Evolutionary conservation across 768 basidiomycete genomes (phyloP).

Genomic region (Pulveroboletus frians): DNA sequence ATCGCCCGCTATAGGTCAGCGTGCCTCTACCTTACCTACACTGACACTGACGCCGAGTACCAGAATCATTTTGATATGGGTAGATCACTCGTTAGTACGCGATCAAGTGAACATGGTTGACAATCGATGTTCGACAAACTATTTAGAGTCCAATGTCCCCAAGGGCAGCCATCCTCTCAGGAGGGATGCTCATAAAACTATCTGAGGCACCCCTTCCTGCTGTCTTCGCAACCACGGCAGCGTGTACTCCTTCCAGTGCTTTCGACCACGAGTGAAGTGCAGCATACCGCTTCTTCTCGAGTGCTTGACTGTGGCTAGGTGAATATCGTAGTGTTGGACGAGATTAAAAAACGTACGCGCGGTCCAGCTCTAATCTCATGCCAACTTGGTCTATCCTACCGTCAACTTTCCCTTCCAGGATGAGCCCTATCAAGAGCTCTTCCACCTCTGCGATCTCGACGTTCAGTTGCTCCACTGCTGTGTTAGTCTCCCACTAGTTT

Average conservation of each 20-base stretch:
- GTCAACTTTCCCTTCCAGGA: slow-evolving; percentile 95
- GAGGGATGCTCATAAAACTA: slow-evolving; percentile 32
- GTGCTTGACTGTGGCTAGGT: slow-evolving; percentile 59
- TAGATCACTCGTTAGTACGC: slow-evolving; percentile 1
- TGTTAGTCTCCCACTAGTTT: neutral
- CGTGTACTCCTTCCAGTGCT: slow-evolving; percentile 72
- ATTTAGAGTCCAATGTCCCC: slow-evolving; percentile 25
- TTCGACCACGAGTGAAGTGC: slow-evolving; percentile 81
- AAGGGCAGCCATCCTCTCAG: slow-evolving; percentile 30
- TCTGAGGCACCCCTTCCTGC: slow-evolving; percentile 33
- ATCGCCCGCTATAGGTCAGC: slow-evolving; percentile 39
- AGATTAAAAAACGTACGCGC: slow-evolving; percentile 48
- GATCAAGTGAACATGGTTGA: neutral
- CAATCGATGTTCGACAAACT: slow-evolving; percentile 7
- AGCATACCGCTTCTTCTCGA: slow-evolving; percentile 82
- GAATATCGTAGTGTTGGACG: neutral
- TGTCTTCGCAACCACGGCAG: slow-evolving; percentile 71
- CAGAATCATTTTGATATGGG: neutral
- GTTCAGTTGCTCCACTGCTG: slow-evolving; percentile 74
- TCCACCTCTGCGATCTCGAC: slow-evolving; percentile 91
- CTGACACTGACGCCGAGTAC: neutral
- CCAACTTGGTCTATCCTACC: slow-evolving; percentile 96
- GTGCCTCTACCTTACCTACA: neutral
- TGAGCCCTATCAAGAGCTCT: slow-evolving; percentile 87
- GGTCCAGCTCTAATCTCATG: slow-evolving; percentile 86